Percentiles rank a stretch among this genome's conserved stretches.
Evolutionary conservation across 2,329 filamentous ascomycete genomes (phyloP).

Genomic region (Exutisphaerella laricina): DNA sequence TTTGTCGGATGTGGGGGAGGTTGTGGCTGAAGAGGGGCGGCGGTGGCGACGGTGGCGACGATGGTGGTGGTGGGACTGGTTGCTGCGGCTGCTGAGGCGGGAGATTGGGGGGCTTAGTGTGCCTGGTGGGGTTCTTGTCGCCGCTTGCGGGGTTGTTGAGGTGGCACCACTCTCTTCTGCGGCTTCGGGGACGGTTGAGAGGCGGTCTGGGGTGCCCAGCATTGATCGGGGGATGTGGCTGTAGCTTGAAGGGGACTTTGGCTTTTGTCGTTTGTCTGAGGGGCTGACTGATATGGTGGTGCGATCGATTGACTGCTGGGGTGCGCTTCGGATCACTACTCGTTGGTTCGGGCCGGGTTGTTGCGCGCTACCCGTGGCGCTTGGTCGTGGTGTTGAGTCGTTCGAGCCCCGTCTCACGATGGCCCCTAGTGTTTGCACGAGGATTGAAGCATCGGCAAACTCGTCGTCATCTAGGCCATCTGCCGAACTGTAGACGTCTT

Average conservation of each 20-base stretch:
- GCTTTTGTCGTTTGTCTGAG: slow-evolving; percentile 9
- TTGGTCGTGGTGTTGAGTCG: slow-evolving; percentile 26
- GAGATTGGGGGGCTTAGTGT: slow-evolving; percentile 21
- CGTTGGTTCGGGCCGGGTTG: slow-evolving; percentile 11
- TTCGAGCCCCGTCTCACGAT: slow-evolving; percentile 73
- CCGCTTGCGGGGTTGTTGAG: slow-evolving; percentile 6
- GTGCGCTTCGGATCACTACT: slow-evolving; percentile 6
- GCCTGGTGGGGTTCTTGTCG: background rate
- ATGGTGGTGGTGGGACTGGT: no score
- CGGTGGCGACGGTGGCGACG: no score
- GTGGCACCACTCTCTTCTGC: slow-evolving; percentile 14
- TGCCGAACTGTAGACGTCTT: slow-evolving; percentile 83
- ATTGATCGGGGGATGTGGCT: slow-evolving; percentile 14
- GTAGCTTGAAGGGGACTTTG: slow-evolving; percentile 5
- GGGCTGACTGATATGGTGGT: slow-evolving; percentile 32
- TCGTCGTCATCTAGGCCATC: slow-evolving; percentile 95
- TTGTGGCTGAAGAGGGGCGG: slow-evolving; percentile 20
- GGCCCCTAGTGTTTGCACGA: slow-evolving; percentile 77
- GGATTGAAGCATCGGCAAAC: slow-evolving; percentile 83
- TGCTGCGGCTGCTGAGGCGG: slow-evolving; percentile 26
- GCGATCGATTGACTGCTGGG: slow-evolving; percentile 24
- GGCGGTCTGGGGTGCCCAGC: slow-evolving; percentile 26
- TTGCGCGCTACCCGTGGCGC: slow-evolving; percentile 5
- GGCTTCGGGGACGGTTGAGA: slow-evolving; percentile 32
- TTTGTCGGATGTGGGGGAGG: slow-evolving; percentile 28